Evolutionary conservation across 2,329 filamentous ascomycete species (phyloP).

Genomic region (Exophiala spinifera): DNA sequence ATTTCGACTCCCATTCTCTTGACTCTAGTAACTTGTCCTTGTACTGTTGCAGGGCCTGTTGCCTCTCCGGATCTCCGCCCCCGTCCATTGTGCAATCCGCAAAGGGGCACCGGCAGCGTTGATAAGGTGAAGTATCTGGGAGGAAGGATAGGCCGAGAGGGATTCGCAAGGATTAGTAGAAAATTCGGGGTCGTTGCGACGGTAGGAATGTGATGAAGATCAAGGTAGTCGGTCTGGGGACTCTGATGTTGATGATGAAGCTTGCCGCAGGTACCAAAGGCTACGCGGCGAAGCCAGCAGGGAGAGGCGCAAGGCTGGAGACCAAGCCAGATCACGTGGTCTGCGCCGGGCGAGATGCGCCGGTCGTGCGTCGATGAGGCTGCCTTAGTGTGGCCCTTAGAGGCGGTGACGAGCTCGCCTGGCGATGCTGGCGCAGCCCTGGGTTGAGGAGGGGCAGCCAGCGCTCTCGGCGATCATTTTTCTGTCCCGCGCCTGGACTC

Average conservation of each 20-base stretch:
- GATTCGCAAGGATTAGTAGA: background rate
- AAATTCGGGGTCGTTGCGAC: background rate
- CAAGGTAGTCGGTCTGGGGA: background rate
- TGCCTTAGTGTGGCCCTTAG: background rate
- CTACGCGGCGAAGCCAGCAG: slow-evolving; percentile 16
- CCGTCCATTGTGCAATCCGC: slow-evolving; percentile 30
- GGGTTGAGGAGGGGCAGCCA: background rate
- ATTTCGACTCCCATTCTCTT: slow-evolving; percentile 96
- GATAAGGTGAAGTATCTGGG: background rate
- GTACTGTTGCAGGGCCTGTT: slow-evolving; percentile 72
- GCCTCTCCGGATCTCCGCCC: slow-evolving; percentile 51
- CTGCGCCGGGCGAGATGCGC: background rate
- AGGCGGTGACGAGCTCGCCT: background rate
- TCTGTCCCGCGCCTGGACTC: background rate
- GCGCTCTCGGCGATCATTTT: background rate
- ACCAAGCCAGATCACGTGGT: slow-evolving; percentile 1
- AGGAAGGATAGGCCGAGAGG: background rate
- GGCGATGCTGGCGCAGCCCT: background rate
- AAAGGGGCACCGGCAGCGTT: background rate
- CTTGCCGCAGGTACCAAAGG: slow-evolving; percentile 24
- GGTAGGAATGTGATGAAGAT: background rate
- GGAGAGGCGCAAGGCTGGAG: background rate
- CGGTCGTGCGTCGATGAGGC: background rate
- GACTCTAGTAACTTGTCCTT: slow-evolving; percentile 85
- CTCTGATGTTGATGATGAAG: slow-evolving; percentile 4